Conservation (phyloP, 2,329 filamentous ascomycete genomes). For the Ramularia endophylla region DNA sequence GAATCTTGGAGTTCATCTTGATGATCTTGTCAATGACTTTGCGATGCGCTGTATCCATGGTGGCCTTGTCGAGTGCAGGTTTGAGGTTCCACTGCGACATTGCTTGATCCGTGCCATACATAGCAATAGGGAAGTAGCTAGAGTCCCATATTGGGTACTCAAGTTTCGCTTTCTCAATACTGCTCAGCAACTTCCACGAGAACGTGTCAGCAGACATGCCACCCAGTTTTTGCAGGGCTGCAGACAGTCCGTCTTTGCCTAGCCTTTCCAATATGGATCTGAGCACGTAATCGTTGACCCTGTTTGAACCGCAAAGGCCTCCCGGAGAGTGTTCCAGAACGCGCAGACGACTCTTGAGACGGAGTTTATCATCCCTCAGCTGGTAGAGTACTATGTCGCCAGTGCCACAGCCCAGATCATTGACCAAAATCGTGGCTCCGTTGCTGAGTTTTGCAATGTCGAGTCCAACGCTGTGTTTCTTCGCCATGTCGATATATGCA, state of each 20-base stretch:
- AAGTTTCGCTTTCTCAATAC: not conserved
- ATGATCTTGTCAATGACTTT: not conserved
- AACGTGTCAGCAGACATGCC: not conserved
- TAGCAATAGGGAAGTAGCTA: not conserved
- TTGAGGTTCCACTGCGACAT: not conserved
- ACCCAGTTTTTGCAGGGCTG: no score
- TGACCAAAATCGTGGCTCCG: not conserved
- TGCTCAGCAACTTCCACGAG: not conserved
- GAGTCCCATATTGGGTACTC: not conserved
- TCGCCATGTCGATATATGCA: not conserved
- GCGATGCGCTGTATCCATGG: not conserved
- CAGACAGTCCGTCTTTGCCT: not conserved
- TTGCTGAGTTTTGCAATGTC: not conserved
- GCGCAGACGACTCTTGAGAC: not conserved
- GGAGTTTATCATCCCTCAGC: not conserved
- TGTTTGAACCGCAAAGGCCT: conserved; percentile 1
- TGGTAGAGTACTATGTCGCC: not conserved
- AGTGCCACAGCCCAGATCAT: not conserved
- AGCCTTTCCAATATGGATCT: not conserved
- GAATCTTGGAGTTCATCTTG: not conserved
- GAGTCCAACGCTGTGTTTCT: not conserved
- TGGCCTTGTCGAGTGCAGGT: not conserved
- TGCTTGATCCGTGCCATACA: no score
- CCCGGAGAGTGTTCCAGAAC: not conserved
- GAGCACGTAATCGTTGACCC: not conserved